Evolutionary conservation across 1,139 yeast genomes (phyloP), one percentile per base, ranked within the genome.

Genomic region (Candida frijolesensis): DNA sequence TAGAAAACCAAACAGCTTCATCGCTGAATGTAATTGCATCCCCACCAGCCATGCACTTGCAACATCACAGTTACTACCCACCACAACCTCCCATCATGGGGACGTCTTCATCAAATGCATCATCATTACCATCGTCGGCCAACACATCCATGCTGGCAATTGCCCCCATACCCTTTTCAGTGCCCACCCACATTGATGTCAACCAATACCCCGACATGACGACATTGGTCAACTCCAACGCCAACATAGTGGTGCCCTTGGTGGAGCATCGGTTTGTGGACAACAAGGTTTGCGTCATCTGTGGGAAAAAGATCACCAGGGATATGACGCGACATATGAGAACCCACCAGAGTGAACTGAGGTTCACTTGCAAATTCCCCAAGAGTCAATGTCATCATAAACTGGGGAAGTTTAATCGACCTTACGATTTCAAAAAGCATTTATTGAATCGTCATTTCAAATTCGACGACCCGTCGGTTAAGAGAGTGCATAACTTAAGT

Each of bases 351-450:
- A 66, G 71, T 12, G 78, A 77, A 15, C 75, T 85, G 3, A 67
- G 89, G 48, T 85, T 85, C 61, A 72, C 67, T 39, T 85, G 90
- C 62, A 74, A 82, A 25, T 85, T 76, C 59, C 87, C 89, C 18
- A 78, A 49, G 70, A 68, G 27, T 16, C 69, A 70, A 49, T 85
- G 90, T 61, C 71, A 78, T 11, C 89, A 85, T 63, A 83, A 79
- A 60, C 76, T 84, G 44, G 86, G 85, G 19, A 79, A 72, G 56
- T 85, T 85, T 67, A 85, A 85, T 66, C 72, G 90, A 43, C 88
- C 87, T 2, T 85, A 85, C 60, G 90, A 85, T 62, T 84, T 74
- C 67, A 85, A 85, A 60, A 85, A 85, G 59, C 90, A 85, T 61
- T 66, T 85, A 54, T 68, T 85, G 41, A 86, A 84, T 61, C 74